Base-by-base conservation (phyloP, 163 green algal genomes). In the Volvox carteri region DNA sequence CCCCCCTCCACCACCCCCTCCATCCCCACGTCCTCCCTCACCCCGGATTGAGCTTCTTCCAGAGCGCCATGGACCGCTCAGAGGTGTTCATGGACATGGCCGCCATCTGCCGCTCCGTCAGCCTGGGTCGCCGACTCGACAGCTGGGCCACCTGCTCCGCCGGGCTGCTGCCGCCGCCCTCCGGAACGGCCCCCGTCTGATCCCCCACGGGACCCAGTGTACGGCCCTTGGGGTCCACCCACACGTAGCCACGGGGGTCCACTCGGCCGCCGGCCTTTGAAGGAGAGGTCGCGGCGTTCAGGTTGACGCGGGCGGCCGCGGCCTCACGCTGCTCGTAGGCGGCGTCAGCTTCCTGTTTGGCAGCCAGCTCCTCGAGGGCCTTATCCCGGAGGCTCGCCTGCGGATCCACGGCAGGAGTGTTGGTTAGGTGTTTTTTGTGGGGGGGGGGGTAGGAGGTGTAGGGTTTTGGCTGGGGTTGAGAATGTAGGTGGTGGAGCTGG, bases 21-120 rank as follows among this genome's bases (percentile, higher is more conserved):
- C 25, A 11, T 5, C 14, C 70, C 23, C 42, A 18, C n/a, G 1
- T 46, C 1, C 42, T 18, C 28, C 16, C 77, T 85, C 52, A 86
- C 81, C 83, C 83, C 50, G 83, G 83, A 37, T 88, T 88, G 9
- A 88, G 12, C 35, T 74, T 58, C 68, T 74, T 48, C 83, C 83
- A 88, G 33, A 88, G 48, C 23, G 58, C 12, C 83, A 88, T 88
- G 67, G 50, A 75, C 1, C 83, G 48, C 78, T 86, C 30, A 28
- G 58, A 46, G 56, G 56, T 44, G 25, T 73, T 58, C 67, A 88
- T 44, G 4, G 46, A 54, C 37, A 37, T 28, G 18, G 21, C 25
- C 23, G 41, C 83, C 25, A 50, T 50, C 37, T 88, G 83, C 83
- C 68, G 68, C 83, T 81, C 83, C 9, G 67, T 88, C 35, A 83